Evolutionary conservation across 352 stramenopile genomes (phyloP).

Genomic region (Phytopythium helicoides): DNA sequence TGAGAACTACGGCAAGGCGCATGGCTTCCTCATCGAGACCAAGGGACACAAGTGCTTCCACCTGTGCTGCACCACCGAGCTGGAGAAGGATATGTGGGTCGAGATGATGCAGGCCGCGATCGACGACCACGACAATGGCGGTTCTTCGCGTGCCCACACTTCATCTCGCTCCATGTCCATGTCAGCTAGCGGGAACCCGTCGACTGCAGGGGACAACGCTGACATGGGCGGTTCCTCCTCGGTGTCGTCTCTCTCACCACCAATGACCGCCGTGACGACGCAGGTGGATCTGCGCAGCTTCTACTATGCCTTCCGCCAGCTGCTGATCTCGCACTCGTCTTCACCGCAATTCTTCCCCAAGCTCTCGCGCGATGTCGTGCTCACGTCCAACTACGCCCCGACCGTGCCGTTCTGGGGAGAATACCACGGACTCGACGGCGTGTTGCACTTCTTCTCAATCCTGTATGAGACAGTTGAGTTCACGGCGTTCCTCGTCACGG

Average conservation of each 20-base stretch:
- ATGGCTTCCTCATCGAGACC: constrained; percentile 87
- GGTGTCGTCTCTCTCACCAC: constrained; percentile 37
- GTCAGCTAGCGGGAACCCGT: background rate
- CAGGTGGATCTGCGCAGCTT: constrained; percentile 85
- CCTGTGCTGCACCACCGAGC: constrained; percentile 79
- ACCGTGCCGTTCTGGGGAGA: constrained; percentile 89
- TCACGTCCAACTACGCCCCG: constrained; percentile 87
- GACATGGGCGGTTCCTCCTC: constrained; percentile 15
- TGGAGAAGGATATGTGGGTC: constrained; percentile 91
- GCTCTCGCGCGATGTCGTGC: constrained; percentile 76
- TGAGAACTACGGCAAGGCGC: constrained; percentile 87
- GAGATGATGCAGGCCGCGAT: constrained; percentile 91
- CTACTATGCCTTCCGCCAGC: constrained; percentile 84
- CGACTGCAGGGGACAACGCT: constrained; percentile 5
- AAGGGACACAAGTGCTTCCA: constrained; percentile 88
- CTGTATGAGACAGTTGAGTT: constrained; percentile 89
- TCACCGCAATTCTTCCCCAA: constrained; percentile 89
- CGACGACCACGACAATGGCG: constrained; percentile 46
- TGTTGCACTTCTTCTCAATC: constrained; percentile 89
- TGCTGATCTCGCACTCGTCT: constrained; percentile 86
- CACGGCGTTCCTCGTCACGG: constrained; percentile 86
- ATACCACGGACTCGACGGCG: constrained; percentile 84
- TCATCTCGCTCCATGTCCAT: constrained; percentile 6
- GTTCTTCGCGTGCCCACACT: background rate
- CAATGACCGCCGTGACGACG: constrained; percentile 30